Base-by-base conservation (phyloP, 352 stramenopile genomes). In the Globisporangium spiculum region DNA sequence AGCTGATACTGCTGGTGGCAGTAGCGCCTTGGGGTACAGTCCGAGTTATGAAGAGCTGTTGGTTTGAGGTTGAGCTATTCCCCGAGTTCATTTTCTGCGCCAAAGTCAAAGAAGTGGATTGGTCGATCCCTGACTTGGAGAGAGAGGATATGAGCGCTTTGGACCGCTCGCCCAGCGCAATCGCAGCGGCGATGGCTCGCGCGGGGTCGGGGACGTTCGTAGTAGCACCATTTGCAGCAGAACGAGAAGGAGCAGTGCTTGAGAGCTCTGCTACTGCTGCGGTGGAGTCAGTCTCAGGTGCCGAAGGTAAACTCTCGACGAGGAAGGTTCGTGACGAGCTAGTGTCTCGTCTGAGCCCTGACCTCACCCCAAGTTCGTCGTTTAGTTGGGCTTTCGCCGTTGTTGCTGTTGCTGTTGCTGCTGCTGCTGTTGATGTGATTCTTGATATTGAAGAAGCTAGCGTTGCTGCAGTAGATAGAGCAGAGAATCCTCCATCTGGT, bases 81-180 rank as follows among this genome's bases (percentile, higher is more conserved):
- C 12, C 38, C 14, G 38, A 18, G 44, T 41, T 22, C 16, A n/a
- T 18, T 16, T 50, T 50, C 4, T 48, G 41, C 22, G 14, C 32
- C 24, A n/a, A 36, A 41, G 52, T 38, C 22, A 14, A 22, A n/a
- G 41, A 12, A 18, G 54, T 8, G n/a, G 50, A 58, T 1, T 36
- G 16, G 6, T 12, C 20, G 8, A 27, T 26, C 4, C 16, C 32
- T 9, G 70, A 60, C 34, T 54, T 57, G 4, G 75, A 63, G 22
- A 82, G 67, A 0, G 78, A 74, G 4, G 78, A 70, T 26, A 84
- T 86, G 14, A 82, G 60, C 4, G 76, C 72, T 30, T 86, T 86
- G 10, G 76, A 80, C 1, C 76, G 66, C 55, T 82, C 67, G 10
- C 63, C 73, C 1, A 84, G 56, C 1, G 75, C 75, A 18, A 82